These are phyloP conservation scores for Hansenula sp. DNA, from an alignment of 1,139 yeast species.

Conservation along the genomic window DNA sequence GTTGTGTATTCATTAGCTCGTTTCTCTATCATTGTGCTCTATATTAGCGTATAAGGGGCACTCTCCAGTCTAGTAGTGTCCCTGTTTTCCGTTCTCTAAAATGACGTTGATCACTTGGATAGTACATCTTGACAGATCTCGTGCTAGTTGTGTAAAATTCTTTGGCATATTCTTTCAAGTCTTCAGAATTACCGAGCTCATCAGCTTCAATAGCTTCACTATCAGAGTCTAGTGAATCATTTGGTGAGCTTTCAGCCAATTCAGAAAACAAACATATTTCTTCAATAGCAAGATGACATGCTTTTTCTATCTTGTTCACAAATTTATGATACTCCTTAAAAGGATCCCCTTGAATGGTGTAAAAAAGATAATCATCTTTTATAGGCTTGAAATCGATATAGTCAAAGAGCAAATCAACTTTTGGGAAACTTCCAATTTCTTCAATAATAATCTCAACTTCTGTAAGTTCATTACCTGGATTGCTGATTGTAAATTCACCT, in stretches of 20 bases:
- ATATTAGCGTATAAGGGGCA: slow-evolving; percentile 4
- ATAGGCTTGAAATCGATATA: slow-evolving; percentile 46
- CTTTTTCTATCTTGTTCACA: slow-evolving; percentile 5
- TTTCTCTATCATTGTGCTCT: not conserved
- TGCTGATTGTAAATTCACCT: slow-evolving; percentile 41
- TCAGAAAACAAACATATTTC: too few species aligned
- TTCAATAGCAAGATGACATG: slow-evolving; percentile 3
- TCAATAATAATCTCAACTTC: slow-evolving; percentile 48
- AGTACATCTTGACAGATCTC: slow-evolving; percentile 12
- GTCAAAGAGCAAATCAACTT: slow-evolving; percentile 53
- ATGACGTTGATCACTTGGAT: slow-evolving; percentile 8
- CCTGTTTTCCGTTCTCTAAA: slow-evolving; percentile 4
- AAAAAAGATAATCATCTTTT: slow-evolving; percentile 7
- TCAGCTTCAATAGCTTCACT: not conserved
- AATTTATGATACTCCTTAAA: not conserved
- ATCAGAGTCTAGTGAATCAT: not conserved
- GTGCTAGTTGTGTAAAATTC: slow-evolving; percentile 7
- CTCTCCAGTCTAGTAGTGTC: slow-evolving; percentile 9
- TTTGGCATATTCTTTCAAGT: not conserved
- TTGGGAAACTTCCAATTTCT: slow-evolving; percentile 53
- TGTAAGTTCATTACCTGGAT: slow-evolving; percentile 1
- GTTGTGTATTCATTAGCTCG: not conserved
- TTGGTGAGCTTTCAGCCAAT: too few species aligned
- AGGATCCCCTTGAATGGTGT: slow-evolving; percentile 1
- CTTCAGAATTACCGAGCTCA: not conserved